Conservation (phyloP, 2,329 filamentous ascomycete genomes). For the Aureobasidium sp. region DNA sequence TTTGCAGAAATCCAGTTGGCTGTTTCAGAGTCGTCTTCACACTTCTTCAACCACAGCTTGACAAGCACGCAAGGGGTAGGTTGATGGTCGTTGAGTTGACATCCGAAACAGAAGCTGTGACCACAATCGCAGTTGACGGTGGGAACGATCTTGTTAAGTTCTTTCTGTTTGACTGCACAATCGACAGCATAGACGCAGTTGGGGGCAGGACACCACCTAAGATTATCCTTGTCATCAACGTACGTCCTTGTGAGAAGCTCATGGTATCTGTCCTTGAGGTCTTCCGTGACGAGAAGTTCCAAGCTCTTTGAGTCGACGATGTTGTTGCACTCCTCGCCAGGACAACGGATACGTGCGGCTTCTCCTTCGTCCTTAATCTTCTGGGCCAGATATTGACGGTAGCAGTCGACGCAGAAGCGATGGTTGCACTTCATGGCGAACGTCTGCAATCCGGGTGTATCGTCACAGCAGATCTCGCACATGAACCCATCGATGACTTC, state of each 20-base stretch:
- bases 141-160: slow-evolving; percentile 75
- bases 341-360: slow-evolving; percentile 88
- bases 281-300: slow-evolving; percentile 58
- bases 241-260: slow-evolving; percentile 86
- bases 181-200: slow-evolving; percentile 92
- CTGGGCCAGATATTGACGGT: slow-evolving; percentile 78
- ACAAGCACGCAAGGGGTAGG: slow-evolving; percentile 86
- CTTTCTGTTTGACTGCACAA: slow-evolving; percentile 78
- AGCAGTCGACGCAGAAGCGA: slow-evolving; percentile 87
- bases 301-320: slow-evolving; percentile 88
- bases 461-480: slow-evolving; percentile 96
- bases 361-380: slow-evolving; percentile 96
- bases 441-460: slow-evolving; percentile 64
- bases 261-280: slow-evolving; percentile 62
- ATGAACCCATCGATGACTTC: slow-evolving; percentile 66
- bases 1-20: slow-evolving; percentile 99
- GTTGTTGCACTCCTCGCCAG: slow-evolving; percentile 74
- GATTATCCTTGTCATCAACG: slow-evolving; percentile 89
- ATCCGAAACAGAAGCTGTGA: slow-evolving; percentile 91
- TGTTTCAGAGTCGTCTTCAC: slow-evolving; percentile 94
- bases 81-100: slow-evolving; percentile 80
- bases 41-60: slow-evolving; percentile 96
- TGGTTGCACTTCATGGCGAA: slow-evolving; percentile 96
- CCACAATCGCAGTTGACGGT: slow-evolving; percentile 81
- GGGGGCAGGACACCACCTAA: slow-evolving; percentile 98